These are phyloP conservation scores for Auricularia sp. DNA, from an alignment of 768 basidiomycete genomes.

Conservation along the genomic window DNA sequence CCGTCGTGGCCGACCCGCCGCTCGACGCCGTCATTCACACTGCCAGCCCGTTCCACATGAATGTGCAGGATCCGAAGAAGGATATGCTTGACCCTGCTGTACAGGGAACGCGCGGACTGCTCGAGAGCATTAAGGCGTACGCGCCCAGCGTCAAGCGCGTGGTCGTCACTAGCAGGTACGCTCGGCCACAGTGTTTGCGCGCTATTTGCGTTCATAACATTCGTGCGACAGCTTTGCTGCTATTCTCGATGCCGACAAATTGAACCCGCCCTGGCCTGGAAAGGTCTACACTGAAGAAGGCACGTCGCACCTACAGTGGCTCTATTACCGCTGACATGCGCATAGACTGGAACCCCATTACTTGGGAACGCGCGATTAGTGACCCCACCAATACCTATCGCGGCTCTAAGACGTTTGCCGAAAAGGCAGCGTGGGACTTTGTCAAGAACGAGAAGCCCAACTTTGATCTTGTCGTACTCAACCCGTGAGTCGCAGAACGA, in stretches of 20 bases:
- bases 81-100: constrained; percentile 14
- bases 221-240: background rate
- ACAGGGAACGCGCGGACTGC: constrained; percentile 11
- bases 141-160: constrained; percentile 11
- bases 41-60: constrained; percentile 28
- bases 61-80: constrained; percentile 7
- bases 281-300: constrained; percentile 2
- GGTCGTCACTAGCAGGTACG: constrained; percentile 3
- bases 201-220: background rate
- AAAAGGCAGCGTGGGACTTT: constrained; percentile 5
- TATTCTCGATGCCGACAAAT: background rate
- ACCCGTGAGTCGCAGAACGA: background rate
- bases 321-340: background rate
- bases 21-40: constrained; percentile 40
- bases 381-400: background rate
- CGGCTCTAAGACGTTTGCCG: constrained; percentile 1
- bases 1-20: constrained; percentile 17
- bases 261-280: constrained; percentile 1
- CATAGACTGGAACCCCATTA: constrained; percentile 1
- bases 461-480: constrained; percentile 1
- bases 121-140: constrained; percentile 8
- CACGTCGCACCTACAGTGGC: background rate
- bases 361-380: constrained; percentile 2
- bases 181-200: background rate
- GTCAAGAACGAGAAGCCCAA: background rate